A percentile compares a stretch with the other conserved stretches of the same genome.
phyloP scores from a whole-genome alignment of 345 rosid species.

The Murraya paniculata region DNA sequence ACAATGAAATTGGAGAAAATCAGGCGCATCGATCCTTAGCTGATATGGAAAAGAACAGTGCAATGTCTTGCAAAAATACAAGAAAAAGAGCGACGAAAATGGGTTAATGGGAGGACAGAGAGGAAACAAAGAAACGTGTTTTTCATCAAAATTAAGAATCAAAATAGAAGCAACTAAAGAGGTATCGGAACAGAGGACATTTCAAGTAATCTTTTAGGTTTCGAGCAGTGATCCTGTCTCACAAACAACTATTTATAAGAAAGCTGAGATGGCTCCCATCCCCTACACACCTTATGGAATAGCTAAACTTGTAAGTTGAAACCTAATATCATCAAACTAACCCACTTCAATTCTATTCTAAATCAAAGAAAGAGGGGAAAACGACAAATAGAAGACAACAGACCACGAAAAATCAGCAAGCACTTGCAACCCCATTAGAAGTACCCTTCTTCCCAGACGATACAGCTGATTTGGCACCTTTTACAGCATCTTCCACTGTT shows the following conservation, averaged over 20 bases:
- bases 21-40: background rate
- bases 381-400: background rate
- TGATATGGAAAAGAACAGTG: background rate
- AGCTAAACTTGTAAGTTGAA: constrained; percentile 2
- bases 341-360: constrained; percentile 9
- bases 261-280: constrained; percentile 8
- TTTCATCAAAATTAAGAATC: background rate
- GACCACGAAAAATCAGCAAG: constrained; percentile 31
- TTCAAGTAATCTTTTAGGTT: background rate
- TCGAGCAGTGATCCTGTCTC: constrained; percentile 3
- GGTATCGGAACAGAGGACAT: background rate
- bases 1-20: background rate
- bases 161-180: background rate
- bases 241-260: constrained; percentile 6
- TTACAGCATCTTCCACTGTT: constrained; percentile 14
- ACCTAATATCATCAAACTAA: constrained; percentile 8
- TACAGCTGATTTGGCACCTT: constrained; percentile 1
- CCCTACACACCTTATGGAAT: constrained; percentile 3
- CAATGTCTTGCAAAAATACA: background rate
- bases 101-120: background rate
- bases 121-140: background rate
- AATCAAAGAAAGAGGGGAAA: background rate
- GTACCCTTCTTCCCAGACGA: constrained; percentile 17
- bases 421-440: constrained; percentile 35
- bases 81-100: background rate